Conservation (phyloP, 192 early-diverging fungal species). For the Phycomyces nitens region DNA sequence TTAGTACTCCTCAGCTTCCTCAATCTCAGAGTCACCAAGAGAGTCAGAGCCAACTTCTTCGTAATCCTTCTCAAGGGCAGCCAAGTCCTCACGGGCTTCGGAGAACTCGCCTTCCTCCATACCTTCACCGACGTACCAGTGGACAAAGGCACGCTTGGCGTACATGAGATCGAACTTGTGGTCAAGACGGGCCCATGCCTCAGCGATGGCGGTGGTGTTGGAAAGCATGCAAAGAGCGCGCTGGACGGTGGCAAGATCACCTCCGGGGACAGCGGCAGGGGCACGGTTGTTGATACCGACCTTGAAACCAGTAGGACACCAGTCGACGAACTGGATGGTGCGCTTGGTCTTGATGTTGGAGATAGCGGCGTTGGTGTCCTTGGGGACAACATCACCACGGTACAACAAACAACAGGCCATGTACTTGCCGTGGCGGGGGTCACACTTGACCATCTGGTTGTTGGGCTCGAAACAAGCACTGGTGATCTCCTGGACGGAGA, state of each 20-base stretch:
- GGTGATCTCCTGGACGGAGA: slow-evolving; percentile 86
- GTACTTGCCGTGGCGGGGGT: slow-evolving; percentile 95
- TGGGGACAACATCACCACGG: slow-evolving; percentile 73
- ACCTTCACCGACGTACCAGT: slow-evolving; percentile 95
- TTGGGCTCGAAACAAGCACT: slow-evolving; percentile 80
- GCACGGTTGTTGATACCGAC: slow-evolving; percentile 42
- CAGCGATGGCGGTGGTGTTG: slow-evolving; percentile 88
- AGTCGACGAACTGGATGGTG: slow-evolving; percentile 82
- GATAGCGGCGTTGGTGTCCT: slow-evolving; percentile 77
- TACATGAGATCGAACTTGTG: slow-evolving; percentile 91
- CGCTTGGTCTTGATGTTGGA: slow-evolving; percentile 62
- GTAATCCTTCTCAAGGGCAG: slow-evolving; percentile 96
- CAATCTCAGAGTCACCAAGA: slow-evolving; percentile 73
- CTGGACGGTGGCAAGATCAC: slow-evolving; percentile 75
- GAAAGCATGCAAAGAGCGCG: slow-evolving; percentile 87
- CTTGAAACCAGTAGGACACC: slow-evolving; percentile 97
- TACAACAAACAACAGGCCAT: slow-evolving; percentile 81
- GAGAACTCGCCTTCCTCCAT: slow-evolving; percentile 98
- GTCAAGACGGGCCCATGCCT: slow-evolving; percentile 84
- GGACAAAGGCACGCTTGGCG: slow-evolving; percentile 85
- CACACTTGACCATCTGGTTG: slow-evolving; percentile 93
- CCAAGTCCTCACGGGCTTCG: slow-evolving; percentile 95
- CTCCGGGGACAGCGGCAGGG: slow-evolving; percentile 64
- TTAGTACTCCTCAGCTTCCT: slow-evolving; percentile 51
- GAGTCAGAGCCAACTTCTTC: slow-evolving; percentile 95